These are phyloP conservation scores for Trichoderma gamsii DNA, from an alignment of 495 filamentous ascomycete species.

Conservation along the genomic window DNA sequence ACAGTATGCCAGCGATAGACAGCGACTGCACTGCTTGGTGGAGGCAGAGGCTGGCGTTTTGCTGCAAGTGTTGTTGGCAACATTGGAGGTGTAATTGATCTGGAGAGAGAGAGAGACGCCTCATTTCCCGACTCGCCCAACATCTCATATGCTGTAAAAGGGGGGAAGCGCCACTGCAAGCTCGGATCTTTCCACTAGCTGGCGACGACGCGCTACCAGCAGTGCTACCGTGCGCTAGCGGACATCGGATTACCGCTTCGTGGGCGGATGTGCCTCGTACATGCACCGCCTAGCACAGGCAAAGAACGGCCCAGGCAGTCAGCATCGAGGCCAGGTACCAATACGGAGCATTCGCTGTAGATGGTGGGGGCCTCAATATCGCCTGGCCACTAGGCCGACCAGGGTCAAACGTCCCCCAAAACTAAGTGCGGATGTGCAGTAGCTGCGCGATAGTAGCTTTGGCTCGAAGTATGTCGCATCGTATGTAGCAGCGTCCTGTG, in stretches of 20 bases:
- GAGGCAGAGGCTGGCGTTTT: background rate
- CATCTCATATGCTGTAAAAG: background rate
- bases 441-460: background rate
- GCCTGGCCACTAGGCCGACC: background rate
- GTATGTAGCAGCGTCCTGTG: too few relatives aligned
- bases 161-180: conserved; percentile 3
- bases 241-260: background rate
- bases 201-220: background rate
- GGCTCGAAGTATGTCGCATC: too few relatives aligned
- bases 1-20: background rate
- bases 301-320: too few relatives aligned
- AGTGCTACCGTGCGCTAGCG: conserved; percentile 8
- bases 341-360: background rate
- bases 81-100: too few relatives aligned
- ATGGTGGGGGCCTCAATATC: background rate
- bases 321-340: too few relatives aligned
- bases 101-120: conserved; percentile 1
- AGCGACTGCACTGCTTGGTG: too few relatives aligned
- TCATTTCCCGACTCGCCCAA: conserved; percentile 4
- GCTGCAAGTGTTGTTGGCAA: background rate
- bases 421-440: background rate
- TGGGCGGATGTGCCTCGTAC: background rate
- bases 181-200: conserved; percentile 11
- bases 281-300: background rate
- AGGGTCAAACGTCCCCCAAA: background rate